Conservation (phyloP, 2,329 filamentous ascomycete genomes). For the Pseudogymnoascus pannorum region DNA sequence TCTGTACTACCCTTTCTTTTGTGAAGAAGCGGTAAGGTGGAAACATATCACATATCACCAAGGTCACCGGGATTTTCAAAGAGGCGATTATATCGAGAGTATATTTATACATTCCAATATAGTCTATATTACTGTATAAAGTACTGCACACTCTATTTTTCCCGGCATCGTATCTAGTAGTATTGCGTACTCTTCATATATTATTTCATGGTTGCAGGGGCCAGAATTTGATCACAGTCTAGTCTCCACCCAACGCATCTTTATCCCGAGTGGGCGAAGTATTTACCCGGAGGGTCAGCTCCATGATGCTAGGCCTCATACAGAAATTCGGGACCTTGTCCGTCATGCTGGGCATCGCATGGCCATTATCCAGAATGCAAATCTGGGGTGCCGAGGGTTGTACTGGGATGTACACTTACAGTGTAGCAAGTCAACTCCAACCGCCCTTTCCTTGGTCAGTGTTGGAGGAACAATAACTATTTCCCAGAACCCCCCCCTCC, state of each 20-base stretch:
- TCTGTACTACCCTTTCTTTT: not conserved
- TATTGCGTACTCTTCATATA: not conserved
- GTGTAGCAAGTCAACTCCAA: not conserved
- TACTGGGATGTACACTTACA: not conserved
- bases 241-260: not conserved
- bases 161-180: too few relatives aligned
- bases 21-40: not conserved
- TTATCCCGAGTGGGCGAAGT: not conserved
- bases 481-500: not conserved
- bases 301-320: not conserved
- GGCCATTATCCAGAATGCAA: not conserved
- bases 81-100: not conserved
- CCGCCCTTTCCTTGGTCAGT: not conserved
- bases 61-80: not conserved
- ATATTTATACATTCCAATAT: not conserved
- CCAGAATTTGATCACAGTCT: not conserved
- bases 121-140: not conserved
- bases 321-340: not conserved
- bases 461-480: not conserved
- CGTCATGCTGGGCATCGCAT: not conserved
- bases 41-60: constrained; percentile 3
- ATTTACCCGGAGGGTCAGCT: constrained; percentile 8
- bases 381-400: not conserved
- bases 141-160: not conserved
- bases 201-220: not conserved